phyloP scores from a whole-genome alignment of 2,329 filamentous ascomycete species.

The Dactylellina sp. region DNA sequence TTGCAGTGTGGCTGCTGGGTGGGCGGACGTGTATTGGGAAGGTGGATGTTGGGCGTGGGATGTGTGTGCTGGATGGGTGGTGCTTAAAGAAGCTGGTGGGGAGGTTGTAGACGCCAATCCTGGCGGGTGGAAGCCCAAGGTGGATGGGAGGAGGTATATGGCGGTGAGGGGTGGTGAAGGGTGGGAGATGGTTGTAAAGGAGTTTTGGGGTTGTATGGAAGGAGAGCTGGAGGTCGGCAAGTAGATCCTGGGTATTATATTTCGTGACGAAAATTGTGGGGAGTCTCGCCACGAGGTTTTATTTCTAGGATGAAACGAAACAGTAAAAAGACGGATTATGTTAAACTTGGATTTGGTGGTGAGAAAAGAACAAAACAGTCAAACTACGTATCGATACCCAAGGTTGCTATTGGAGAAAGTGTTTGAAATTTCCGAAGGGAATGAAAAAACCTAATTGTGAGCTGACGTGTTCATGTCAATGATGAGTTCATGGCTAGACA shows the following conservation, averaged over 20 bases:
- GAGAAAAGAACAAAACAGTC: no score
- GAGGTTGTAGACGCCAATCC: conserved; percentile 71
- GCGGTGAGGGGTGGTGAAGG: conserved; percentile 65
- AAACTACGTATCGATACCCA: no score
- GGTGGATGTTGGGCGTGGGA: conserved; percentile 76
- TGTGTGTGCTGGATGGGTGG: conserved; percentile 74
- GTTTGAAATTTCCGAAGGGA: no score
- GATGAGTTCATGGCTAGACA: no score
- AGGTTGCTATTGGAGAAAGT: no score
- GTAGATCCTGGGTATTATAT: neutral
- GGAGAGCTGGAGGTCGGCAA: conserved; percentile 61
- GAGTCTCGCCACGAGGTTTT: no score
- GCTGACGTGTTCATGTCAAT: no score
- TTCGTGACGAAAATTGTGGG: no score
- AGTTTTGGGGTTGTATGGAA: conserved; percentile 67
- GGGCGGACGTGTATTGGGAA: conserved; percentile 74
- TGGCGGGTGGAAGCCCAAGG: conserved; percentile 69
- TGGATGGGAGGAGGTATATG: conserved; percentile 71
- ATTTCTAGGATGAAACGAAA: no score
- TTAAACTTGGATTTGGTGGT: no score
- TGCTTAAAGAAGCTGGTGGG: conserved; percentile 72
- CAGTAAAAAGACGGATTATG: no score
- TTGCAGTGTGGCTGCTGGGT: conserved; percentile 71
- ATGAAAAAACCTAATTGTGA: no score
- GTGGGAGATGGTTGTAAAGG: conserved; percentile 66